Conservation (phyloP, 176 grass and related monocot species). For the Chrysopogon serrulatus region DNA sequence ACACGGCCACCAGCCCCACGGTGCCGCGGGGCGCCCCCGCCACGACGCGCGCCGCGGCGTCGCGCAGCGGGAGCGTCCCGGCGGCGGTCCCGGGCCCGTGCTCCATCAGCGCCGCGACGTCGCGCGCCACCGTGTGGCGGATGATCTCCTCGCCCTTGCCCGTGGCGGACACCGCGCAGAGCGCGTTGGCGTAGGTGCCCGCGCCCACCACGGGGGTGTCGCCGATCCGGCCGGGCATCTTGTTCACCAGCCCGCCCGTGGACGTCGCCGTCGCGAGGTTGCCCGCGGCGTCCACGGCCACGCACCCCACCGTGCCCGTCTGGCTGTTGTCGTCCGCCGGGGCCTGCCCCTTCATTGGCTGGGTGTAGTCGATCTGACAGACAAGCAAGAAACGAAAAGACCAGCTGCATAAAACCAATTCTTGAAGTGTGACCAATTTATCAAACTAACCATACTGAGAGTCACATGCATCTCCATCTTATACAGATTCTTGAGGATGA, state of each 20-base stretch:
- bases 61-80: slow-evolving; percentile 49
- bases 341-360: slow-evolving; percentile 9
- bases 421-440: neutral
- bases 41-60: slow-evolving; percentile 49
- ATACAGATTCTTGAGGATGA: neutral
- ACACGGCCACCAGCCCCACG: slow-evolving; percentile 73
- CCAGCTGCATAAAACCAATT: neutral
- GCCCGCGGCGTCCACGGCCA: slow-evolving; percentile 59
- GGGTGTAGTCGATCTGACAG: slow-evolving; percentile 78
- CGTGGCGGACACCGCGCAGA: slow-evolving; percentile 80
- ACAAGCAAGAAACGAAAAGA: neutral
- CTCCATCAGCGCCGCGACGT: slow-evolving; percentile 72
- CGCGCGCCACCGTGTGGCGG: slow-evolving; percentile 53
- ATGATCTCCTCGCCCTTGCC: slow-evolving; percentile 80
- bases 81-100: no score
- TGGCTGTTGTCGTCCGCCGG: slow-evolving; percentile 62
- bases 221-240: slow-evolving; percentile 79
- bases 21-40: slow-evolving; percentile 42
- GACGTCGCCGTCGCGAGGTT: slow-evolving; percentile 73
- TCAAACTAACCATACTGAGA: neutral
- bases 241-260: slow-evolving; percentile 88
- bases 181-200: slow-evolving; percentile 70
- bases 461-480: no score
- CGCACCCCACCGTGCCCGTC: slow-evolving; percentile 80
- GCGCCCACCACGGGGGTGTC: slow-evolving; percentile 87